Evolutionary conservation across 2,329 filamentous ascomycete genomes (phyloP), one percentile per base, ranked within the genome.

Genomic region (Trichophyton verrucosum): DNA sequence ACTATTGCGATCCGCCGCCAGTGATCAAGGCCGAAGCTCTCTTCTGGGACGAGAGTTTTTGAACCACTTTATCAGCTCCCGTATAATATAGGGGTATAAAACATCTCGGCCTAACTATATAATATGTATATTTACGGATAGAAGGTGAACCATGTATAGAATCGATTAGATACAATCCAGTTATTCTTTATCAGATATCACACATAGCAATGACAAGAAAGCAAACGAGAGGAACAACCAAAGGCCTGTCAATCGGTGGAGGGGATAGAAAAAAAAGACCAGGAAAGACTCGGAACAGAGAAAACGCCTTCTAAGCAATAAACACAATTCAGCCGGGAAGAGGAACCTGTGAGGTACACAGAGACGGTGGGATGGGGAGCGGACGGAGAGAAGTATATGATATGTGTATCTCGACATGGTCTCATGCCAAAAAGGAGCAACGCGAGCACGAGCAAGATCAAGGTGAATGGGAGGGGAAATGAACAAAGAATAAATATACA

Each of bases 11-110:
- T 9, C 62, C 65, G 7, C 61, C 56, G 13, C 61, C 65, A 27
- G 13, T 63, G 13, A 51, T 66, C 2, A 64, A 66, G 44, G 66
- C 64, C 6, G 65, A 68, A 60, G 65, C 63, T 57, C 58, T 68
- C 40, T 65, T 65, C 57, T 63, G 59, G 51, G 44, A 57, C 38
- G 38, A 63, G 38, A 13, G 11, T 20, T 60, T 51, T 55, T 60
- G 20, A 51, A 22, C 46, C 46, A 24, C 13, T 51, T 15, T 2
- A 11, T 13, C 11, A 4, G 46, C 6, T 9, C 2, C 8, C 20
- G 3, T 22, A 27, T 11, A 27, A 13, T 38, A 11, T 38, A 38
- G 33, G 9, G 9, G 33, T 38, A 38, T 3, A 9, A 38, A 36
- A 38, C 9, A 38, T 38, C 9, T 13, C 33, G 9, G 6, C 27